These are phyloP conservation scores for Rhodotorula kratochvilovae DNA, from an alignment of 768 basidiomycete species.

Conservation along the genomic window DNA sequence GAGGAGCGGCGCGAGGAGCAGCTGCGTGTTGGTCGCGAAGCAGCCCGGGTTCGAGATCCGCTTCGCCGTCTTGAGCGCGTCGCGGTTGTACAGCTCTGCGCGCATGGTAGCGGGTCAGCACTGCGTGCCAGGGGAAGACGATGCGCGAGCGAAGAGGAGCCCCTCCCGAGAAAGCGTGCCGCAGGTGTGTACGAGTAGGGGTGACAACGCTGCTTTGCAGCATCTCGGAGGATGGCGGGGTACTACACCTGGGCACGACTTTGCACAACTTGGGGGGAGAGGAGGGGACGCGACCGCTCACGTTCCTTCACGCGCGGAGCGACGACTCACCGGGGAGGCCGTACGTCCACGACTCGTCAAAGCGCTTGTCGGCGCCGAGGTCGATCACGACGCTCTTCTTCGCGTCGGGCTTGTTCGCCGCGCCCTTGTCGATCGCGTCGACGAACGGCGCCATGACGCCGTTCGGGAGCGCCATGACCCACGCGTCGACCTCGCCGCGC, in stretches of 20 bases:
- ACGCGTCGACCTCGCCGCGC: slow-evolving; percentile 85
- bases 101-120: slow-evolving; percentile 23
- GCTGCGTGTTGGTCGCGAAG: slow-evolving; percentile 87
- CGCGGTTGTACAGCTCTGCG: slow-evolving; percentile 80
- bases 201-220: not conserved
- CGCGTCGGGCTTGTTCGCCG: slow-evolving; percentile 53
- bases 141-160: not conserved
- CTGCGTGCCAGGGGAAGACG: slow-evolving; percentile 42
- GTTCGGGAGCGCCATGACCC: slow-evolving; percentile 99
- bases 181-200: too few species aligned
- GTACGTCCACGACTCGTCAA: slow-evolving; percentile 92
- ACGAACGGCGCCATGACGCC: slow-evolving; percentile 95
- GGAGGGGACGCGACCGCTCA: not conserved
- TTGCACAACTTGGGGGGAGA: not conserved
- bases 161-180: too few species aligned
- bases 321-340: slow-evolving; percentile 97
- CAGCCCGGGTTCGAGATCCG: slow-evolving; percentile 97
- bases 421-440: slow-evolving; percentile 79
- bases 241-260: not conserved
- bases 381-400: slow-evolving; percentile 78
- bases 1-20: slow-evolving; percentile 84
- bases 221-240: not conserved
- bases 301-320: not conserved
- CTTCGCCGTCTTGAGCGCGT: slow-evolving; percentile 63
- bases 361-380: slow-evolving; percentile 88